Percentiles rank a stretch among this genome's conserved stretches.
phyloP scores from a whole-genome alignment of 768 basidiomycete species.

The Boletus rubropictus region DNA sequence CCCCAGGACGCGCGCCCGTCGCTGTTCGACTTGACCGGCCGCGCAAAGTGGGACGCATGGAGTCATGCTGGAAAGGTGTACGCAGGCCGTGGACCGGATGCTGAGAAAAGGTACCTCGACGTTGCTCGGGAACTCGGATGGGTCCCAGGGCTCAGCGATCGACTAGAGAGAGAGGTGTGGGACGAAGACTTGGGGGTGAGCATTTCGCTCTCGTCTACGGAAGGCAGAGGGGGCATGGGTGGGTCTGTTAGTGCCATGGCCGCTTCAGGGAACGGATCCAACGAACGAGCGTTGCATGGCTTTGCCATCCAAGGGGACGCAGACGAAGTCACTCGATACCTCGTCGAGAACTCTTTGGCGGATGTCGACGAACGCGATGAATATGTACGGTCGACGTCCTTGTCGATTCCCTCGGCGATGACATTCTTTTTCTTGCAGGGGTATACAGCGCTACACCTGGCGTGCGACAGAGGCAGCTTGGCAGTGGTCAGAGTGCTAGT shows the following conservation, averaged over 20 bases:
- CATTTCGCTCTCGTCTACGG: constrained; percentile 19
- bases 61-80: constrained; percentile 45
- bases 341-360: constrained; percentile 37
- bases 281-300: constrained; percentile 50
- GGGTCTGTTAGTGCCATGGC: constrained; percentile 57
- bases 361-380: constrained; percentile 63
- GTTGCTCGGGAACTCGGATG: constrained; percentile 69
- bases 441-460: constrained; percentile 82
- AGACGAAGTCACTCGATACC: constrained; percentile 38
- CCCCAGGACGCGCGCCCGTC: constrained; percentile 62
- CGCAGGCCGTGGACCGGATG: constrained; percentile 36
- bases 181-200: constrained; percentile 36
- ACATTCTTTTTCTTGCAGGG: constrained; percentile 49
- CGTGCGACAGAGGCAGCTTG: constrained; percentile 72
- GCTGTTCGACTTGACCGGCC: constrained; percentile 71
- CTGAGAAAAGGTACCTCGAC: constrained; percentile 61
- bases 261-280: constrained; percentile 33
- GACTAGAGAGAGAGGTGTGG: constrained; percentile 34
- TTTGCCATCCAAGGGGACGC: constrained; percentile 56
- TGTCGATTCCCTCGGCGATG: constrained; percentile 1
- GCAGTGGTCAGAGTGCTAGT: constrained; percentile 55
- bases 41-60: constrained; percentile 91
- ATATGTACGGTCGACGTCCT: constrained; percentile 50
- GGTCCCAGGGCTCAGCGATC: constrained; percentile 35
- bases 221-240: constrained; percentile 44